These are phyloP conservation scores for Mortierella claussenii DNA, from an alignment of 192 early-diverging fungal species.

Conservation along the genomic window DNA sequence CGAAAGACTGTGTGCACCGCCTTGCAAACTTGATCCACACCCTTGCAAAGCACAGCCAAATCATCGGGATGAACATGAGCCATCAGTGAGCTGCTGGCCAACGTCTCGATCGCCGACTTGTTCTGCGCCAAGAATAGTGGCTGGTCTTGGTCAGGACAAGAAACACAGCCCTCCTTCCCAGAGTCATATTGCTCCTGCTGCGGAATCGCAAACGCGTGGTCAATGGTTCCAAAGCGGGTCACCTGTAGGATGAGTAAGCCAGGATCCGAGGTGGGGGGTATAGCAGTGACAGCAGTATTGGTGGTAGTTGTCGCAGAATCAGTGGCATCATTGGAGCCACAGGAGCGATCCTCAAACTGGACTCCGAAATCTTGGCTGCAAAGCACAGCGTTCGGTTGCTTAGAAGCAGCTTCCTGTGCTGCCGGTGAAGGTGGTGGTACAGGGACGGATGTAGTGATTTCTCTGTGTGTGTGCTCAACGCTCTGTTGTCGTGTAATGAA, in stretches of 20 bases:
- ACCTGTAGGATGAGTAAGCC: conserved; percentile 38
- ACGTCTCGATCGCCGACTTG: conserved; percentile 4
- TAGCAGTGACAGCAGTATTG: neutral
- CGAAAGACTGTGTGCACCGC: conserved; percentile 26
- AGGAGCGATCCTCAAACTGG: neutral
- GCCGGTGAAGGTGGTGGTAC: neutral
- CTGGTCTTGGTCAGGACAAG: neutral
- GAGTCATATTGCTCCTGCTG: neutral
- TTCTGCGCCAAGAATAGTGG: conserved; percentile 16
- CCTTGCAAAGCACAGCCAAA: conserved; percentile 19
- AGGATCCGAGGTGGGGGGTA: neutral
- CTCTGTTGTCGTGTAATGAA: conserved; percentile 1
- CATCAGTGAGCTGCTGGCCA: conserved; percentile 35
- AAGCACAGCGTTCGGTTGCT: neutral
- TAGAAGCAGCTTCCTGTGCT: neutral
- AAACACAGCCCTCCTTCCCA: neutral
- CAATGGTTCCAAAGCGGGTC: conserved; percentile 44
- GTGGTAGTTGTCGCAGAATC: neutral
- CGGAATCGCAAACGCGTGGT: conserved; percentile 39
- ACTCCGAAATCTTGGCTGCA: conserved; percentile 2
- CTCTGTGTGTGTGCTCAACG: neutral
- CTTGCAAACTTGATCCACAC: conserved; percentile 36
- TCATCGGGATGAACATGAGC: conserved; percentile 41
- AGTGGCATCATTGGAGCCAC: neutral
- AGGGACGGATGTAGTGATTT: neutral